phyloP scores from a whole-genome alignment of 352 stramenopile genomes.

The Phytophthora palmivora region DNA sequence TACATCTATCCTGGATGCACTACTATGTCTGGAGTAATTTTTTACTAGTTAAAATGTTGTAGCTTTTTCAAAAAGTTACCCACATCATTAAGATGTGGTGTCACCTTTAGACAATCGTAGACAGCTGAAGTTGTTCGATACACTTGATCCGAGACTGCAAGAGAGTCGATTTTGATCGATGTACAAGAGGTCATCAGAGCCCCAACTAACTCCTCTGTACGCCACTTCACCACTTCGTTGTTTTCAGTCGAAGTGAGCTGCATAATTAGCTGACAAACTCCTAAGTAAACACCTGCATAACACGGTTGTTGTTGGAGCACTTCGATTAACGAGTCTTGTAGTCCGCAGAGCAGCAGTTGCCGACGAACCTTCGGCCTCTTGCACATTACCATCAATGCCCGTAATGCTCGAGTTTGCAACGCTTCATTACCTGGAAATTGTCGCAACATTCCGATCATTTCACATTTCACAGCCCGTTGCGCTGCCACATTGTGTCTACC shows the following conservation, averaged over 20 bases:
- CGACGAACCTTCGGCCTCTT: conserved; percentile 23
- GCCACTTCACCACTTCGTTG: conserved; percentile 12
- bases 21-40: no score
- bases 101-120: conserved; percentile 5
- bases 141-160: conserved; percentile 6
- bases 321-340: conserved; percentile 34
- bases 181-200: conserved; percentile 16
- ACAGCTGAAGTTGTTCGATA: conserved; percentile 9
- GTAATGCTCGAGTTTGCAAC: conserved; percentile 33
- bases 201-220: conserved; percentile 18
- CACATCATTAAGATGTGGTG: conserved; percentile 12
- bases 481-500: conserved; percentile 19
- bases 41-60: no score
- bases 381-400: conserved; percentile 29
- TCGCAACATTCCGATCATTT: conserved; percentile 33
- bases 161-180: conserved; percentile 7
- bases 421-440: conserved; percentile 35
- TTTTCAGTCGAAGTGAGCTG: conserved; percentile 24
- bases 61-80: no score
- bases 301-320: conserved; percentile 28
- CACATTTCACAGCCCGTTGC: conserved; percentile 34
- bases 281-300: conserved; percentile 23
- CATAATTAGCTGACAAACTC: conserved; percentile 31
- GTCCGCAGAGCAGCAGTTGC: conserved; percentile 33
- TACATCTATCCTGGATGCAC: no score